Evolutionary conservation across 2,329 filamentous ascomycete genomes (phyloP).

Genomic region (Thielaviopsis populi): DNA sequence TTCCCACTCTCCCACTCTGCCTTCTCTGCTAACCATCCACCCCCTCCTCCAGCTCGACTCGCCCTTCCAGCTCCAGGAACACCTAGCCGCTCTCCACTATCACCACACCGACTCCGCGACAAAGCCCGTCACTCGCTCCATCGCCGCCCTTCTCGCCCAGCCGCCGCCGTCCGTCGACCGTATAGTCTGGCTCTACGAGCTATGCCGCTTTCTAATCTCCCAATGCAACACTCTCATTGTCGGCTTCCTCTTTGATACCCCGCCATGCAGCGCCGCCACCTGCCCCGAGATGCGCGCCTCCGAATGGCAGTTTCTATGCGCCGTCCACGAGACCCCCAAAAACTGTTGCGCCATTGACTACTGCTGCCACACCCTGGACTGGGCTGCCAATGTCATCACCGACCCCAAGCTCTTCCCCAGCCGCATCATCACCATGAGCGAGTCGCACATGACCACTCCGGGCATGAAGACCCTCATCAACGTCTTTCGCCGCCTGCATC

Average conservation of each 20-base stretch:
- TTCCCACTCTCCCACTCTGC: too few relatives aligned
- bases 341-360: conserved; percentile 98
- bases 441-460: conserved; percentile 43
- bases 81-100: conserved; percentile 83
- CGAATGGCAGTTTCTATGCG: conserved; percentile 98
- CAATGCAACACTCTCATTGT: conserved; percentile 89
- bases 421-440: conserved; percentile 46
- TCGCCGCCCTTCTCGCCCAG: conserved; percentile 60
- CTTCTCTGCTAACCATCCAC: background rate
- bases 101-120: conserved; percentile 55
- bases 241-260: conserved; percentile 79
- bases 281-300: conserved; percentile 97
- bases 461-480: conserved; percentile 80
- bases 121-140: conserved; percentile 57
- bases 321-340: conserved; percentile 92
- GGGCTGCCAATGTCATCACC: conserved; percentile 88
- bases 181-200: conserved; percentile 92
- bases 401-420: conserved; percentile 93
- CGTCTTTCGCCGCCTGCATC: conserved; percentile 83
- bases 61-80: conserved; percentile 92
- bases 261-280: conserved; percentile 74
- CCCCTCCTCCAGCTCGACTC: conserved; percentile 61
- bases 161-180: conserved; percentile 71
- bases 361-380: conserved; percentile 96
- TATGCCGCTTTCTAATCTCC: conserved; percentile 87